phyloP scores from a whole-genome alignment of 805 yeast species.

The Yarrowia phangngaensis region DNA sequence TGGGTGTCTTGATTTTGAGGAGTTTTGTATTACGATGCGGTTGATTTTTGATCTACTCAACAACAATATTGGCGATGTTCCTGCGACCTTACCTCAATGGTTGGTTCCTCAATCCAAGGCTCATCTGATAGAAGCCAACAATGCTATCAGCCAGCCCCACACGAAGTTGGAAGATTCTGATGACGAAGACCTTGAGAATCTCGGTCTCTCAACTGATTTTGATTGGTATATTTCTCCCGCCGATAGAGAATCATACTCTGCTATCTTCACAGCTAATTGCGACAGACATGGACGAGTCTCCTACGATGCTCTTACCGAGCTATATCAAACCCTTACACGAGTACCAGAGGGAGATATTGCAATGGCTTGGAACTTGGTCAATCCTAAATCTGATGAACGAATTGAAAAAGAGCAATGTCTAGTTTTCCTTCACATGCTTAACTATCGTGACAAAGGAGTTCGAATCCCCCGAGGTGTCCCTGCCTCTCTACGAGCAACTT shows the following conservation, averaged over 20 bases:
- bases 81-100: conserved; percentile 81
- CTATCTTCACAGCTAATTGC: conserved; percentile 66
- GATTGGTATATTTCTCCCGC: conserved; percentile 97
- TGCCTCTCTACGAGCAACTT: conserved; percentile 82
- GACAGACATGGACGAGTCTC: conserved; percentile 78
- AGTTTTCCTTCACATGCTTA: conserved; percentile 83
- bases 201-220: conserved; percentile 61
- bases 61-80: conserved; percentile 58
- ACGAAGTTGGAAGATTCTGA: conserved; percentile 31
- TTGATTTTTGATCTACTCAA: conserved; percentile 87
- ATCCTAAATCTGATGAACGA: conserved; percentile 80
- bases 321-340: conserved; percentile 62
- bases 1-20: conserved; percentile 91
- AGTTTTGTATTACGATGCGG: conserved; percentile 96
- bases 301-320: conserved; percentile 63
- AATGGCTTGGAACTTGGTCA: conserved; percentile 92
- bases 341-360: conserved; percentile 83
- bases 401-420: conserved; percentile 91
- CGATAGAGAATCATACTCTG: conserved; percentile 73
- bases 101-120: conserved; percentile 85
- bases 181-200: conserved; percentile 59
- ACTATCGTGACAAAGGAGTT: conserved; percentile 80
- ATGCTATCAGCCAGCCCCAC: conserved; percentile 44
- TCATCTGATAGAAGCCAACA: conserved; percentile 79
- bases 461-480: conserved; percentile 95